These are phyloP conservation scores for Alnus rubra DNA, from an alignment of 306 rosid genomes.

Conservation along the genomic window DNA sequence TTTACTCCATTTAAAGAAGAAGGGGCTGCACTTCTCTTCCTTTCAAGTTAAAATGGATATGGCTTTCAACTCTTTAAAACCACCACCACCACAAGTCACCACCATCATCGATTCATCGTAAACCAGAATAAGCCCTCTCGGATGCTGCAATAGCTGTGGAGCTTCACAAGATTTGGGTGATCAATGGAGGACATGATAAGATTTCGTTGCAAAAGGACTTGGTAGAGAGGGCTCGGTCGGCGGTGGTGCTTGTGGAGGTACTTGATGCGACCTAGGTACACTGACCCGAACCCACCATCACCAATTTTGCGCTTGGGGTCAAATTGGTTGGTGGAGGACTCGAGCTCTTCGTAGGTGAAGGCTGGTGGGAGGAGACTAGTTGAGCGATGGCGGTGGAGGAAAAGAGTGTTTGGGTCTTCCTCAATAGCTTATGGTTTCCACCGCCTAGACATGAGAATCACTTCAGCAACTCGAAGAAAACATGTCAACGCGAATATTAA, in stretches of 20 bases:
- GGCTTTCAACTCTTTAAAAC: no score
- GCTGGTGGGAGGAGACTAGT: slow-evolving; percentile 79
- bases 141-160: slow-evolving; percentile 90
- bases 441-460: slow-evolving; percentile 43
- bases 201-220: slow-evolving; percentile 95
- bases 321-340: slow-evolving; percentile 65
- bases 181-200: slow-evolving; percentile 76
- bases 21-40: no score
- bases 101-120: slow-evolving; percentile 51
- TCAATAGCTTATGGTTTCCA: slow-evolving; percentile 33
- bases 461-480: slow-evolving; percentile 30
- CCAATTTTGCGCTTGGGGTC: slow-evolving; percentile 87
- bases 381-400: slow-evolving; percentile 75
- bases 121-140: slow-evolving; percentile 73
- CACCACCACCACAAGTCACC: no score
- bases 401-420: slow-evolving; percentile 69
- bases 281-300: slow-evolving; percentile 95
- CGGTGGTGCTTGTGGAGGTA: slow-evolving; percentile 71
- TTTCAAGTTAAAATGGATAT: no score
- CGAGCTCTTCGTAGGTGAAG: slow-evolving; percentile 77
- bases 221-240: slow-evolving; percentile 53
- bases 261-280: slow-evolving; percentile 75
- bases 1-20: no score
- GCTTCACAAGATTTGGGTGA: slow-evolving; percentile 89
- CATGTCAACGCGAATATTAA: slow-evolving; percentile 41